phyloP scores from a whole-genome alignment of 2,329 filamentous ascomycete genomes.

The Juglanconis oblonga region DNA sequence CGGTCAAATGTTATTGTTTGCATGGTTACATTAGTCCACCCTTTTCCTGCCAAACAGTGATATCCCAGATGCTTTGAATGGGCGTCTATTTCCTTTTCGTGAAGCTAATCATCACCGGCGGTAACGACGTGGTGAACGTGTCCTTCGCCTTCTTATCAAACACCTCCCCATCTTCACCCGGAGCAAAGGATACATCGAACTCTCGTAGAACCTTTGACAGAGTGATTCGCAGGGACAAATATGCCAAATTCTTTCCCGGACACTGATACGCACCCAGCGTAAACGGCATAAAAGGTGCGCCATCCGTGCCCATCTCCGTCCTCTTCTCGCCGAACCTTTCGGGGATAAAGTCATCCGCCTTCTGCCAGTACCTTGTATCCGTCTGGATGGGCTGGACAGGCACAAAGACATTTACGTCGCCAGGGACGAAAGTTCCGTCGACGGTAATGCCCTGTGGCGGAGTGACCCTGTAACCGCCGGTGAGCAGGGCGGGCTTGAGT shows the following conservation, averaged over 20 bases:
- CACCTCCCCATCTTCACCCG: slow-evolving; percentile 21
- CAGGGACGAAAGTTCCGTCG: slow-evolving; percentile 25
- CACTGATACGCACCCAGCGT: slow-evolving; percentile 21
- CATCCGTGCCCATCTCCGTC: slow-evolving; percentile 22
- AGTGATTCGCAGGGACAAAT: slow-evolving; percentile 20
- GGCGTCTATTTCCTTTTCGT: neutral
- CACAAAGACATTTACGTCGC: slow-evolving; percentile 18
- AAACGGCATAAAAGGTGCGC: slow-evolving; percentile 23
- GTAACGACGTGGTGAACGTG: slow-evolving; percentile 19
- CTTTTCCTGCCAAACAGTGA: neutral
- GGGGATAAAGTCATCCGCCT: slow-evolving; percentile 23
- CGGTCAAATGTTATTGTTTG: neutral
- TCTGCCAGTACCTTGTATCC: slow-evolving; percentile 18
- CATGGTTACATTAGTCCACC: neutral
- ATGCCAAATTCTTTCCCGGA: slow-evolving; percentile 23
- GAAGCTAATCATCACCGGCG: slow-evolving; percentile 20
- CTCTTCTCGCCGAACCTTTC: slow-evolving; percentile 22
- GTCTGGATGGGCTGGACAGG: slow-evolving; percentile 19
- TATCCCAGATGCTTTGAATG: neutral
- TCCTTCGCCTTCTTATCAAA: slow-evolving; percentile 22
- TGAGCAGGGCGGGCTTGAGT: slow-evolving; percentile 17
- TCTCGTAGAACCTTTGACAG: slow-evolving; percentile 18
- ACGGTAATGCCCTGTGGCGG: slow-evolving; percentile 23
- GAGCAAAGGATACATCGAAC: slow-evolving; percentile 23
- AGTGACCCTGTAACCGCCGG: slow-evolving; percentile 18